These are phyloP conservation scores for Apiotrichum montevideense DNA, from an alignment of 1,284 basidiomycete genomes.

Conservation along the genomic window DNA sequence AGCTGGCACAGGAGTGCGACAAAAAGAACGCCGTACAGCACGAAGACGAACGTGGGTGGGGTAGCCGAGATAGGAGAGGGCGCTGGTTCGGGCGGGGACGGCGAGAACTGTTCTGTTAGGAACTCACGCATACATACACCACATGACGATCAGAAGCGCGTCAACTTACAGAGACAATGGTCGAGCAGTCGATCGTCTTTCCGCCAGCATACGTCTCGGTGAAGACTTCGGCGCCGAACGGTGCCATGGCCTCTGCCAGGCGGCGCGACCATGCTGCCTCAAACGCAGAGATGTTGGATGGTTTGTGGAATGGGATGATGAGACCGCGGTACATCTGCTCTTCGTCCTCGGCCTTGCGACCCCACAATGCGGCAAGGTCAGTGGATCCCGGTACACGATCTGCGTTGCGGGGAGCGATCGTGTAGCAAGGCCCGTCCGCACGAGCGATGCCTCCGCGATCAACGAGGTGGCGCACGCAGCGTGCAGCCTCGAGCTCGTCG, in stretches of 20 bases:
- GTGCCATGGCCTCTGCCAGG: slow-evolving; percentile 13
- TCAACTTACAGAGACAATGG: slow-evolving; percentile 27
- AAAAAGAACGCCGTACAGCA: slow-evolving; percentile 73
- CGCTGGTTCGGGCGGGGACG: not conserved
- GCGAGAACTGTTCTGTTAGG: slow-evolving; percentile 4
- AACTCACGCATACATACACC: not conserved
- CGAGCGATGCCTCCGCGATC: slow-evolving; percentile 6
- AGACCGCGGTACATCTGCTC: slow-evolving; percentile 29
- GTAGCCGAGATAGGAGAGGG: not conserved
- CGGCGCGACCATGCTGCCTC: slow-evolving; percentile 19
- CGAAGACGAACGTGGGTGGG: slow-evolving; percentile 64
- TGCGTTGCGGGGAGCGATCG: slow-evolving; percentile 17
- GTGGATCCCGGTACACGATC: slow-evolving; percentile 4
- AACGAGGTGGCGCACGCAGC: slow-evolving; percentile 28
- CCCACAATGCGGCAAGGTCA: slow-evolving; percentile 1
- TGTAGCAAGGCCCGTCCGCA: slow-evolving; percentile 23
- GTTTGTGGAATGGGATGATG: slow-evolving; percentile 25
- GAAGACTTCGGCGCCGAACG: slow-evolving; percentile 34
- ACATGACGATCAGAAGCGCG: too few relatives aligned
- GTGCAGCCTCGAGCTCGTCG: slow-evolving; percentile 10
- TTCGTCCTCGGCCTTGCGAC: not conserved
- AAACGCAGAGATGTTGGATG: slow-evolving; percentile 19
- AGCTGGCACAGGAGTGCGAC: slow-evolving; percentile 72
- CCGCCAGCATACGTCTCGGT: slow-evolving; percentile 24
- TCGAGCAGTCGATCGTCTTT: slow-evolving; percentile 1